phyloP scores from a whole-genome alignment of 805 yeast species.

The Candida lessepsii region DNA sequence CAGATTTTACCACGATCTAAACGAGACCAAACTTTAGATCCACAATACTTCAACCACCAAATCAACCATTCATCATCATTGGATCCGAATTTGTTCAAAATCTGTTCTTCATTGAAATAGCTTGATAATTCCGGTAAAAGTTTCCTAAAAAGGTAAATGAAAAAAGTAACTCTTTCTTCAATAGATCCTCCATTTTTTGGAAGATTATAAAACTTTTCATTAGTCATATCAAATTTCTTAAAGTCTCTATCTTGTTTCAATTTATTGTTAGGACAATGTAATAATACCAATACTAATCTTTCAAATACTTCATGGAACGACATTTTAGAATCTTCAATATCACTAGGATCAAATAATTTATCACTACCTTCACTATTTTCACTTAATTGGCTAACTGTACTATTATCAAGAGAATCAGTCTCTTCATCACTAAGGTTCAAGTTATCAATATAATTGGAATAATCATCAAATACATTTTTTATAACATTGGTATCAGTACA shows the following conservation, averaged over 20 bases:
- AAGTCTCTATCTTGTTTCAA: slow-evolving; percentile 52
- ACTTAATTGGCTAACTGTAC: not conserved
- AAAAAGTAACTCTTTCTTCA: slow-evolving; percentile 66
- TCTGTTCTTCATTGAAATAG: slow-evolving; percentile 78
- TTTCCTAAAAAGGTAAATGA: slow-evolving; percentile 60
- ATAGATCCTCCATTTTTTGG: slow-evolving; percentile 62
- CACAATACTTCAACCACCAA: slow-evolving; percentile 94
- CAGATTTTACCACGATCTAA: slow-evolving; percentile 84
- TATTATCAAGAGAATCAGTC: slow-evolving; percentile 1
- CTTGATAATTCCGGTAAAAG: slow-evolving; percentile 73
- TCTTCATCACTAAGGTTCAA: slow-evolving; percentile 17
- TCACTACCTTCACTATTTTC: slow-evolving; percentile 19
- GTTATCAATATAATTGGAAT: slow-evolving; percentile 35
- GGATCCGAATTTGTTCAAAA: slow-evolving; percentile 52
- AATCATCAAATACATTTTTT: slow-evolving; percentile 36
- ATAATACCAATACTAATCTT: slow-evolving; percentile 67
- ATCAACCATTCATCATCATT: slow-evolving; percentile 85
- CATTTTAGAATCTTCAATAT: slow-evolving; percentile 31
- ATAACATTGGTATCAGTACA: slow-evolving; percentile 19
- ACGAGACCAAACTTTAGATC: slow-evolving; percentile 79
- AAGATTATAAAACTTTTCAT: slow-evolving; percentile 31
- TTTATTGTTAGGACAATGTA: slow-evolving; percentile 67
- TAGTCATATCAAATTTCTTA: slow-evolving; percentile 10
- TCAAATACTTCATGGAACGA: slow-evolving; percentile 70
- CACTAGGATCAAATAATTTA: not conserved